Base-by-base conservation (phyloP, 495 filamentous ascomycete genomes). In the Xylaria scruposa region DNA sequence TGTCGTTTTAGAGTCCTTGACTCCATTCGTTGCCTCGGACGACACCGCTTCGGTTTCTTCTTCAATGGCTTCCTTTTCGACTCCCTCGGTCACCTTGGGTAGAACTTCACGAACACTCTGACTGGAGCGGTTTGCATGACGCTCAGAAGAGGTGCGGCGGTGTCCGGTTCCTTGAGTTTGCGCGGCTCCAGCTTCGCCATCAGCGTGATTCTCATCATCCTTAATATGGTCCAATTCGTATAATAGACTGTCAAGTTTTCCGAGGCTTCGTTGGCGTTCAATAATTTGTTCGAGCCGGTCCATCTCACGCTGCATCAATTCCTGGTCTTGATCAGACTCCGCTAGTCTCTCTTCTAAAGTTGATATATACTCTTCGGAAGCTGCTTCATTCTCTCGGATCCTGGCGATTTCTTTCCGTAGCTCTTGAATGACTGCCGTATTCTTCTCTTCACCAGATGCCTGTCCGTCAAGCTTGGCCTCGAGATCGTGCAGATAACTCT, bases 271-370 rank as follows among this genome's bases (percentile, higher is more conserved):
- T 78, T 99, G 96, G 60, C 97, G 93, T 77, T 98, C 95, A 62
- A 99, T 88, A 29, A 98, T 94, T 81, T 97, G 93, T 79, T 98
- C 95, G 44, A 99, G 85, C 47, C 95, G 90, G 79, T 97, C 91
- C 75, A 99, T 92, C 78, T 99, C 96, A 33, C 94, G 92, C 81
- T 97, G 94, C 95, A 98, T 97, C 68, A 97, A 79, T 77, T 98
- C 96, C 77, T 93, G 91, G 76, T 99, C 97, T 78, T 98, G 95
- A 75, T 99, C 96, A 5, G 94, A 89, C 81, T 99, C 96, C 0
- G 97, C 97, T 19, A 99, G 88, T 21, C 96, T 91, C 80, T 98
- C 96, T 81, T 99, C 96, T 44, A 99, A 85, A 2, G 95, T 98
- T 4, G 96, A 95, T 60, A 99, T 98, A 78, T 99, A 99, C 67